Evolutionary conservation across 257 asterid genomes (phyloP), one percentile per base, ranked within the genome.

Genomic region (Primulina tabacum): DNA sequence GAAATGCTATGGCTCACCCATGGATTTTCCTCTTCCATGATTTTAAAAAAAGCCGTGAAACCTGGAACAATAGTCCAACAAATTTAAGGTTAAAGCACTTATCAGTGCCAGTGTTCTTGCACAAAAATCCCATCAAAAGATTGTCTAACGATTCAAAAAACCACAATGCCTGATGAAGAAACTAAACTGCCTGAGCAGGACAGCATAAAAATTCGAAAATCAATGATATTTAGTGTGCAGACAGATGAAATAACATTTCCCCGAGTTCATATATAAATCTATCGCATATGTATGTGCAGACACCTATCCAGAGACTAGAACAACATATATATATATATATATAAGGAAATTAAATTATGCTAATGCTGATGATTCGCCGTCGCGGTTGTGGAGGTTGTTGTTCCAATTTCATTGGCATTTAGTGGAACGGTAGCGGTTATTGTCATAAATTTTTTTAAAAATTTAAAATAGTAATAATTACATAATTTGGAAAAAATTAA

Each of bases 1-100:
- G 82, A 83, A 34, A 74, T 14, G 78, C 86, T 82, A 74, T 94
- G 96, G 72, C 96, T 88, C 21, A 83, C 80, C 97, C 99, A 91
- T 18, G 95, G 88, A 28, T 86, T 80, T 74, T 89, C 90, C 62
- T 87, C 95, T 78, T 83, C 96, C 99, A 93, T 93, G 65, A 74
- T 60, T 60, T 12, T 4, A 21, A 5, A 75, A 55, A 33, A 64
- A 69, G 63, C 71, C 64, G 38, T 28, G 20, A 67, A 78, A 71
- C 74, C 82, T 67, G 14, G 18, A 60, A 32, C n/a, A 64, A 65
- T 64, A 9, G 57, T 8, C 60, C 34, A 37, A 67, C 43, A 38
- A 71, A 56, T 50, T 60, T 11, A 43, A 32, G 35, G 11, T 40
- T 26, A 9, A 69, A 71, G 16, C 59, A 16, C 59, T 61, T 38